Evolutionary conservation across 164 flowering plant genomes (phyloP).

Genomic region (Vitis cinerea): DNA sequence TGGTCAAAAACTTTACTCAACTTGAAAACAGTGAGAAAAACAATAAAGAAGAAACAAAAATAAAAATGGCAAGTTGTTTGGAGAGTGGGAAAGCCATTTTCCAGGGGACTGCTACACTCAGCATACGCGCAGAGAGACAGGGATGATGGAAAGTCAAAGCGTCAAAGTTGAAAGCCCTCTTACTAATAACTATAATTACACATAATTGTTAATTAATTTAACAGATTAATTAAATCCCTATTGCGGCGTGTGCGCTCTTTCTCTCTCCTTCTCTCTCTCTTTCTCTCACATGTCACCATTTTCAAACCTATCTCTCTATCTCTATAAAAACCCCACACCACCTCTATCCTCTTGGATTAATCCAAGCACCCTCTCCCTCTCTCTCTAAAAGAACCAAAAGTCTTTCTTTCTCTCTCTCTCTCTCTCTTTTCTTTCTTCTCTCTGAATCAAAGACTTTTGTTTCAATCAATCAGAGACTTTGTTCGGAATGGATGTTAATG

Average conservation of each 20-base stretch:
- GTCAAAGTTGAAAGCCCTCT: constrained; percentile 34
- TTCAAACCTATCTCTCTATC: constrained; percentile 22
- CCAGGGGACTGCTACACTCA: background rate
- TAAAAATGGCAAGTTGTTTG: background rate
- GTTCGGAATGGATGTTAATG: constrained; percentile 24
- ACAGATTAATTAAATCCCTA: constrained; percentile 9
- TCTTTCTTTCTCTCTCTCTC: constrained; percentile 15
- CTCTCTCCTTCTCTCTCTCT: background rate
- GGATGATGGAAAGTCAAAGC: constrained; percentile 32
- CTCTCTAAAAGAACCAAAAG: constrained; percentile 7
- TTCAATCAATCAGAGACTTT: constrained; percentile 19
- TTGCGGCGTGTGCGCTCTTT: constrained; percentile 27
- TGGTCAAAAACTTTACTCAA: no score
- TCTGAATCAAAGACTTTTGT: background rate
- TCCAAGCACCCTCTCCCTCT: constrained; percentile 20
- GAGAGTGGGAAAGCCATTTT: constrained; percentile 1
- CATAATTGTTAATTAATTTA: constrained; percentile 4
- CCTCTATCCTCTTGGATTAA: constrained; percentile 25
- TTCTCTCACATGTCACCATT: constrained; percentile 24
- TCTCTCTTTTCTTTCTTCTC: constrained; percentile 6
- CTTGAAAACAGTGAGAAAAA: background rate
- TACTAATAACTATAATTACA: constrained; percentile 6
- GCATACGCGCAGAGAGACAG: background rate
- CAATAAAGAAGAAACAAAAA: background rate
- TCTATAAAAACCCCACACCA: constrained; percentile 31